Evolutionary conservation across 495 filamentous ascomycete genomes (phyloP).

Genomic region (Aspergillus kassunensis): DNA sequence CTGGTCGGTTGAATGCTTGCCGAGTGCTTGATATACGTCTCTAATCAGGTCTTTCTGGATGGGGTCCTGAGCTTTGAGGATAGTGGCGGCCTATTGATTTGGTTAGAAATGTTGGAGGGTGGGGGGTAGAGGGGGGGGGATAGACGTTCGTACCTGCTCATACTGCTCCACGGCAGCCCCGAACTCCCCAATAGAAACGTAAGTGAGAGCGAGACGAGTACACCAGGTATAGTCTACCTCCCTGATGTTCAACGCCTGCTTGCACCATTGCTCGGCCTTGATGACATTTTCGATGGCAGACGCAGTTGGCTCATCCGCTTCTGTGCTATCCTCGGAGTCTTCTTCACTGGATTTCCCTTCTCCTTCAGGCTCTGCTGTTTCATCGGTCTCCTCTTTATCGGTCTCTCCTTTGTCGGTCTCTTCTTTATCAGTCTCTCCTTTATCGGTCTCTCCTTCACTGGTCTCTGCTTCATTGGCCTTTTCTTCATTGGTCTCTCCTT

Average conservation of each 20-base stretch:
- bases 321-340: not conserved
- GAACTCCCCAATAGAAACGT: not conserved
- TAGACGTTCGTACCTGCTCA: slow-evolving; percentile 7
- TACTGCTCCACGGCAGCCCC: slow-evolving; percentile 9
- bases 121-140: no score
- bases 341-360: not conserved
- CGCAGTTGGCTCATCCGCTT: not conserved
- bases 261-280: slow-evolving; percentile 10
- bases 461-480: no score
- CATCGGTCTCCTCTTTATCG: not conserved
- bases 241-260: not conserved
- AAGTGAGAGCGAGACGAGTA: slow-evolving; percentile 4
- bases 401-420: not conserved
- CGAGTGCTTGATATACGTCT: slow-evolving; percentile 1
- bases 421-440: no score
- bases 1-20: not conserved
- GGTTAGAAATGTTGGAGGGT: not conserved
- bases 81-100: not conserved
- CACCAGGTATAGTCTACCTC: slow-evolving; percentile 11
- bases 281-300: not conserved
- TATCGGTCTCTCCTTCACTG: no score
- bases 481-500: no score
- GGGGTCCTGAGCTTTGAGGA: slow-evolving; percentile 9
- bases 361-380: not conserved
- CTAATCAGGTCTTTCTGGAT: slow-evolving; percentile 8